Percentiles rank a stretch among this genome's conserved stretches.
phyloP scores from a whole-genome alignment of 306 rosid species.

The Gleditsia sinensis region DNA sequence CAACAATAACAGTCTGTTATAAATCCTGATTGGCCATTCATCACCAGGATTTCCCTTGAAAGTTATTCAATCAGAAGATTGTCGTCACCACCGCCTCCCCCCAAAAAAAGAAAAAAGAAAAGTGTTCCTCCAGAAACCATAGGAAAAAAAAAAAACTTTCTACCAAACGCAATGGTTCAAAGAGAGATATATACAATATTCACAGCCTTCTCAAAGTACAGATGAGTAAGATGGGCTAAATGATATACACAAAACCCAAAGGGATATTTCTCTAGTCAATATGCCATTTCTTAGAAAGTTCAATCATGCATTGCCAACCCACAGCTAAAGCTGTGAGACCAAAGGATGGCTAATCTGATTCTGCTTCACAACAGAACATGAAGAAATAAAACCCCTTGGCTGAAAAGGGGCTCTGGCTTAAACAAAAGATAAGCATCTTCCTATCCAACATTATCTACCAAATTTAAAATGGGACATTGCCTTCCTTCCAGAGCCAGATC shows the following conservation, averaged over 20 bases:
- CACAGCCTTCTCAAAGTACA: constrained; percentile 17
- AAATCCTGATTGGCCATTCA: too few species aligned
- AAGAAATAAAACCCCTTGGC: constrained; percentile 17
- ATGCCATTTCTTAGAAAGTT: constrained; percentile 1
- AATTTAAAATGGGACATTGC: constrained; percentile 18
- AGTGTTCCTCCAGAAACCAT: too few species aligned
- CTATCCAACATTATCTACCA: constrained; percentile 24
- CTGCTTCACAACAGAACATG: constrained; percentile 32
- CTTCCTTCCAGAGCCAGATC: constrained; percentile 26
- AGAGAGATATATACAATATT: constrained; percentile 32
- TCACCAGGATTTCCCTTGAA: too few species aligned
- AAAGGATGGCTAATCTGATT: constrained; percentile 23
- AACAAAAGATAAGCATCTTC: background rate
- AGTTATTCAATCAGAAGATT: too few species aligned
- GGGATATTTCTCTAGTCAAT: constrained; percentile 13
- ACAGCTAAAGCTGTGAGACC: constrained; percentile 12
- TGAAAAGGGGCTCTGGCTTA: background rate
- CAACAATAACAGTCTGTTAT: too few species aligned
- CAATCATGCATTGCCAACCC: constrained; percentile 21
- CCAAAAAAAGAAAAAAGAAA: too few species aligned
- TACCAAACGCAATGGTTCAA: background rate
- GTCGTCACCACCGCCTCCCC: too few species aligned
- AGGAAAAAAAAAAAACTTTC: too few species aligned
- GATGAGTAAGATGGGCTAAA: constrained; percentile 1
- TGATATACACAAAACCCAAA: constrained; percentile 23